These are phyloP conservation scores for Trametes coccinea DNA, from an alignment of 768 basidiomycete species.

Conservation along the genomic window DNA sequence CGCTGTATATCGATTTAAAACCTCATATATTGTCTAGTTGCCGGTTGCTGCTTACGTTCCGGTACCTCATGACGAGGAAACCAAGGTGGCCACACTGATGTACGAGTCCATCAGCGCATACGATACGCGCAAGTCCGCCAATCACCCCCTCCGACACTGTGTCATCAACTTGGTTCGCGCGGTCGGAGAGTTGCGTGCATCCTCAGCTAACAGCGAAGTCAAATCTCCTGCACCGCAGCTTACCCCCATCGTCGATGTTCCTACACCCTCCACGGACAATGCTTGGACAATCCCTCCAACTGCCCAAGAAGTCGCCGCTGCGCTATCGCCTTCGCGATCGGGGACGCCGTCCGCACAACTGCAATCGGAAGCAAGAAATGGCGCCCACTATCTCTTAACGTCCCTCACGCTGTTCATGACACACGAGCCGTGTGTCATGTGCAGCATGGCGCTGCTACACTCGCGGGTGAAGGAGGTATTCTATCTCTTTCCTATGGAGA, in stretches of 20 bases:
- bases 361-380: conserved; percentile 42
- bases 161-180: conserved; percentile 72
- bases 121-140: conserved; percentile 69
- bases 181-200: conserved; percentile 57
- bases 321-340: neutral
- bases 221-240: conserved; percentile 9
- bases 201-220: conserved; percentile 3
- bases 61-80: conserved; percentile 44
- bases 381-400: conserved; percentile 86
- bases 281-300: neutral
- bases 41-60: conserved; percentile 78
- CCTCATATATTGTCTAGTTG: conserved; percentile 43
- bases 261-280: neutral
- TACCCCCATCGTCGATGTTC: conserved; percentile 1
- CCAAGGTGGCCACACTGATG: conserved; percentile 18
- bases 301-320: conserved; percentile 13
- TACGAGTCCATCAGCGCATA: conserved; percentile 48
- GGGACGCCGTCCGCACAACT: conserved; percentile 15
- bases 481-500: conserved; percentile 67
- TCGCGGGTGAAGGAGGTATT: conserved; percentile 90
- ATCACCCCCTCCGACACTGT: conserved; percentile 85
- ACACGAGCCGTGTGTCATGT: conserved; percentile 98
- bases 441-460: conserved; percentile 93
- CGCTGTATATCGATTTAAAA: no score
- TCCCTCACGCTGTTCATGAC: conserved; percentile 82